phyloP scores from a whole-genome alignment of 768 basidiomycete species.

The Panaeolus cyanescens region DNA sequence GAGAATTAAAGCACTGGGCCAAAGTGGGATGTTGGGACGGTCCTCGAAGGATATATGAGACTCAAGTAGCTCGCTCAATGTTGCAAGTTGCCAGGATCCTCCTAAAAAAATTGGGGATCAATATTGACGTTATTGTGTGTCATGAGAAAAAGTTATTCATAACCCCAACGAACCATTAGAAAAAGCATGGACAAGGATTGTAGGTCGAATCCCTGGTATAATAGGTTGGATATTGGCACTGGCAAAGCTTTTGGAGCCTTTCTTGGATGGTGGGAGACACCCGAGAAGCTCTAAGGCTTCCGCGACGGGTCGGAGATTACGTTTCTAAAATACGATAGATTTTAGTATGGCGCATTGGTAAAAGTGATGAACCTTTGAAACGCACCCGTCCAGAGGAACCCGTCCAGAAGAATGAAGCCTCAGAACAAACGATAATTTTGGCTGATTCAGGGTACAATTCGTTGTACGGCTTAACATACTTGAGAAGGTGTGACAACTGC shows the following conservation, averaged over 20 bases:
- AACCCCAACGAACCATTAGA: constrained; percentile 40
- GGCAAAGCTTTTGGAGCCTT: not conserved
- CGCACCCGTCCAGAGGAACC: constrained; percentile 31
- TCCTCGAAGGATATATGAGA: constrained; percentile 10
- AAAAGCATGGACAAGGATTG: constrained; percentile 46
- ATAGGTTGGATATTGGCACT: constrained; percentile 7
- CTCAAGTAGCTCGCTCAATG: constrained; percentile 33
- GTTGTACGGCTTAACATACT: constrained; percentile 43
- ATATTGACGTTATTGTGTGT: not conserved
- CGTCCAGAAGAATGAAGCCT: constrained; percentile 37
- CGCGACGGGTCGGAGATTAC: constrained; percentile 34
- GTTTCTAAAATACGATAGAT: constrained; percentile 19
- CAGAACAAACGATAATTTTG: constrained; percentile 40
- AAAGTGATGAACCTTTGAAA: not conserved
- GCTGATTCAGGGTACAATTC: constrained; percentile 44
- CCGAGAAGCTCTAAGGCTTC: constrained; percentile 38
- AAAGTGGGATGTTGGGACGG: constrained; percentile 8
- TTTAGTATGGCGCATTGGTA: not conserved
- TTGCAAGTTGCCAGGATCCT: constrained; percentile 38
- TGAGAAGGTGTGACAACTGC: constrained; percentile 42
- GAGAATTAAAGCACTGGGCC: constrained; percentile 37
- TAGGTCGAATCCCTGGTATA: constrained; percentile 15
- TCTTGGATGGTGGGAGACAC: constrained; percentile 24
- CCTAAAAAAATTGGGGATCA: constrained; percentile 27
- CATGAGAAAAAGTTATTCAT: not conserved